Base-by-base conservation (phyloP, 495 filamentous ascomycete species). In the Achaetomiella virescens region DNA sequence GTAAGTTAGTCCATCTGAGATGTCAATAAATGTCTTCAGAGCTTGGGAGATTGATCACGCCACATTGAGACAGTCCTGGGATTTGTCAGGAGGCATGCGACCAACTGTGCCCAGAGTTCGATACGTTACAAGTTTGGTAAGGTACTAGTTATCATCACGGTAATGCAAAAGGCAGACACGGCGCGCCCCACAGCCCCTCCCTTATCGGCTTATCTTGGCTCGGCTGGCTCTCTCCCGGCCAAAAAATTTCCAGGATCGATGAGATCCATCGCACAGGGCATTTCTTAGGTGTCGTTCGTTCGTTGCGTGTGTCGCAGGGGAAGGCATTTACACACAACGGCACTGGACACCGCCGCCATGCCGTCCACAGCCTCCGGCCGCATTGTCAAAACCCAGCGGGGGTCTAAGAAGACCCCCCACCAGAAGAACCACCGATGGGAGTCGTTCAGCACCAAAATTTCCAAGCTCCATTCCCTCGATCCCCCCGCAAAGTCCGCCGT, bases 361-460 rank as follows among this genome's bases (percentile, higher is more conserved):
- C 70, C 71, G 48, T 78, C 82, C 66, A 78, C 77, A 57, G 78
- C 80, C 52, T 81, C 82, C 55, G 83, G 83, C 55, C 82, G 81
- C 61, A 84, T 84, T 63, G 70, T 74, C 21, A 88, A 86, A 72
- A 75, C 83, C 65, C 78, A 76, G 51, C 84, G 84, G 71, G 72
- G 77, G 55, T 84, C 86, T 73, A 75, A 70, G 62, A 77, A 81
- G 58, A 96, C 90, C 9, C 74, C 77, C 58, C 87, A 90, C 29
- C 84, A 84, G 59, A 91, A 88, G 61, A 84, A 85, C 29, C 88
- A 96, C 68, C 80, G 87, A 69, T 97, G 90, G 80, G 88, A 99
- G 75, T 83, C 84, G 46, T 99, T 99, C 72, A 90, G 88, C 35
- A 77, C 85, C 69, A 95, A 96, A 67, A 89, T 99, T 66, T 83